phyloP scores from a whole-genome alignment of 257 asterid genomes.

The Solanum arcanum region DNA sequence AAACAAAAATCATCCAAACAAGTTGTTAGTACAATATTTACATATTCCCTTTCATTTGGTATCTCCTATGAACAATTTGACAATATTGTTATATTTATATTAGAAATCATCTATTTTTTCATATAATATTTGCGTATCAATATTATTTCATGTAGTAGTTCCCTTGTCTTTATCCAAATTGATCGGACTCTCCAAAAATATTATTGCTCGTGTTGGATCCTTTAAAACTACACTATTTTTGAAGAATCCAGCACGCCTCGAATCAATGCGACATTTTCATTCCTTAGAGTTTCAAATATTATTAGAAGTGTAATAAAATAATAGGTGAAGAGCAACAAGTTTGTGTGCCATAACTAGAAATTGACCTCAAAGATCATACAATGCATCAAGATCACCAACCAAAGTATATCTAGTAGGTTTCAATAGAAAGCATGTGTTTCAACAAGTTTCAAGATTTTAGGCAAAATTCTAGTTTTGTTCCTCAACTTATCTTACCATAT shows the following conservation, averaged over 20 bases:
- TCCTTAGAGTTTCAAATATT: neutral
- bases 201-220: neutral
- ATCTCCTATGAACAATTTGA: neutral
- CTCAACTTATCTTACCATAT: neutral
- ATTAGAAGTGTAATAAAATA: neutral
- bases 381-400: neutral
- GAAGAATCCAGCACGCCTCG: rapidly evolving
- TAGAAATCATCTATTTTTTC: neutral
- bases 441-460: slow-evolving; percentile 38
- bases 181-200: too few species aligned
- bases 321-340: slow-evolving; percentile 17
- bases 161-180: neutral
- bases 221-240: too few species aligned
- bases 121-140: neutral
- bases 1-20: neutral
- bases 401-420: slow-evolving; percentile 5
- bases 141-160: neutral
- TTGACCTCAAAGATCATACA: neutral
- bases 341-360: slow-evolving; percentile 46
- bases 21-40: neutral
- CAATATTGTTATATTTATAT: neutral
- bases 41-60: neutral
- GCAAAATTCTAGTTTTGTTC: slow-evolving; percentile 26
- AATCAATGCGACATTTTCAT: neutral
- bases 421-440: slow-evolving; percentile 66